phyloP scores from a whole-genome alignment of 208 protist genomes.

The Sergeia podlipaevii region DNA sequence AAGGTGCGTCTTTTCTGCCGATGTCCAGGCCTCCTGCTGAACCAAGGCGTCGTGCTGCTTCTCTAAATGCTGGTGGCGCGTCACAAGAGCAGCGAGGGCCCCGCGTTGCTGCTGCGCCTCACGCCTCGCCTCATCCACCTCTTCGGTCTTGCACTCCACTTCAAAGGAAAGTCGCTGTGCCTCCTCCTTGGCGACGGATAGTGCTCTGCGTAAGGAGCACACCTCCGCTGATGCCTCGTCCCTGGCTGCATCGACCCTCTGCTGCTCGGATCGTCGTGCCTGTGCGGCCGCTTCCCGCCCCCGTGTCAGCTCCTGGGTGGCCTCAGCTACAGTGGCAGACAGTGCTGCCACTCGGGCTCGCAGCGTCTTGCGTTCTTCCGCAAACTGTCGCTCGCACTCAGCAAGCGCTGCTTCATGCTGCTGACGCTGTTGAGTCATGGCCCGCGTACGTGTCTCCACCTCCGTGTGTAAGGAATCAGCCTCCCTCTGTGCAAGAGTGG shows the following conservation, averaged over 20 bases:
- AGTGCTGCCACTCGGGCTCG: conserved; percentile 32
- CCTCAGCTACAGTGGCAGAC: conserved; percentile 16
- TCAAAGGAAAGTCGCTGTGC: conserved; percentile 28
- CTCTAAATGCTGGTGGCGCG: conserved; percentile 22
- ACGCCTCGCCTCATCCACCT: conserved; percentile 17
- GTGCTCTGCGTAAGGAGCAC: conserved; percentile 39
- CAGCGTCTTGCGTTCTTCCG: conserved; percentile 24
- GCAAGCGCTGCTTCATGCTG: conserved; percentile 35
- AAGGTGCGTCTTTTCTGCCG: conserved; percentile 33
- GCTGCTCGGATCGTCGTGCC: conserved; percentile 31
- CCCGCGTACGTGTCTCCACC: conserved; percentile 17
- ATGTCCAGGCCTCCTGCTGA: conserved; percentile 61
- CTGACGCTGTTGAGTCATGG: conserved; percentile 16
- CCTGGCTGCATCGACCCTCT: conserved; percentile 31
- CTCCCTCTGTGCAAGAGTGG: conserved; percentile 33
- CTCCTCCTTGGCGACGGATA: conserved; percentile 35
- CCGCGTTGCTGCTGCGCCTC: conserved; percentile 14
- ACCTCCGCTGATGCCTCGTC: conserved; percentile 40
- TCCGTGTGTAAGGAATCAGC: conserved; percentile 30
- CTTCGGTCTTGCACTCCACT: conserved; percentile 26
- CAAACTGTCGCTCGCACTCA: conserved; percentile 14
- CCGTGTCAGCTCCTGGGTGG: too few relatives aligned
- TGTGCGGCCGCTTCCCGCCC: conserved; percentile 9
- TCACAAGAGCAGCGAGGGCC: conserved; percentile 14
- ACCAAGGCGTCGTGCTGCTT: conserved; percentile 29